Evolutionary conservation across 805 yeast genomes (phyloP), one percentile per base, ranked within the genome.

Genomic region (Candida coquimbonensis): DNA sequence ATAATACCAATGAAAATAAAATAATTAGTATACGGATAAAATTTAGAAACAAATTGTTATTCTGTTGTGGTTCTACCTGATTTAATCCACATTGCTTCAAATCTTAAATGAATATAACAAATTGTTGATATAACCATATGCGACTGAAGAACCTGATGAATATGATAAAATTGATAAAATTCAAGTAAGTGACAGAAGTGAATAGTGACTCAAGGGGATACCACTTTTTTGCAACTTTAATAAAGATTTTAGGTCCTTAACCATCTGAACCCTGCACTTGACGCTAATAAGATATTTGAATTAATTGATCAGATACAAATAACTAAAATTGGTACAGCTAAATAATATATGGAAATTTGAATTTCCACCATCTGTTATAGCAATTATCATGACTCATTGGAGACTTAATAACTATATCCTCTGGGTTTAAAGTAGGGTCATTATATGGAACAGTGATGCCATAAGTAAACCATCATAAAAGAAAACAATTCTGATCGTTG

Each of bases 271-370:
- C 19, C 19, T 17, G 19, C 19, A 17, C 19, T 17, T 17, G 19
- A 17, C 19, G 19, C 19, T 78, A 83, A 43, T 83, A 77, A 33
- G 84, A 76, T 37, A 17, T 17, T 17, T 17, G 84, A 73, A 64
- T 83, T 83, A 56, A 82, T 77, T 7, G 90, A 85, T 31, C 85
- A 78, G 38, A 84, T 61, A 54, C 86, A 77, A 2, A 84, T 80
- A 13, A 81, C 57, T 47, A 81, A 64, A 50, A 83, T 74, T 54
- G 84, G 74, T 0, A 87, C 87, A 53, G 83, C 83, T 60, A 83
- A 78, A 42, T 81, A 79, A 57, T 78, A 74, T 38, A 87, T 87
- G 45, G 82, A 67, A 8, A 80, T 74, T 17, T 2, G 19, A 46
- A 65, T 66, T 45, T 17, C 89, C 89, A 3, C 83, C 75, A 60